These are phyloP conservation scores for Suhomyces guaymorum DNA, from an alignment of 1,139 yeast genomes.

Conservation along the genomic window DNA sequence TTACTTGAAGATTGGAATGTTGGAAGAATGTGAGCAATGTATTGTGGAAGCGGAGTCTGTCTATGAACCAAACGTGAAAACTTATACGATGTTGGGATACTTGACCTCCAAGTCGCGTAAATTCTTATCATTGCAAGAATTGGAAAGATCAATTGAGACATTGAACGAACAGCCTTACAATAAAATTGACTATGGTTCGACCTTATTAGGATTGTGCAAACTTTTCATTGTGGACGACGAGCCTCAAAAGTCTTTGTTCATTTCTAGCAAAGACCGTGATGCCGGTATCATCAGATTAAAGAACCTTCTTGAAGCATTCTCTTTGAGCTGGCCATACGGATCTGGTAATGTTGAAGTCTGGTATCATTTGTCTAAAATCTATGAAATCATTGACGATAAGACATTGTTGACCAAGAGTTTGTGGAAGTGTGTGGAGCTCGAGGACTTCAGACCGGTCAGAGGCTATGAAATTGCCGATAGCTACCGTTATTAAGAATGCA, in stretches of 20 bases:
- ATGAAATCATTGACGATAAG: slow-evolving; percentile 62
- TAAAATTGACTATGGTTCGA: slow-evolving; percentile 49
- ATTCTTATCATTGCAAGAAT: slow-evolving; percentile 60
- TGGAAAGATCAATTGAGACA: slow-evolving; percentile 63
- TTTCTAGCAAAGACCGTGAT: slow-evolving; percentile 52
- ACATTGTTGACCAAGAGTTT: slow-evolving; percentile 53
- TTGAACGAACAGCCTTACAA: slow-evolving; percentile 25
- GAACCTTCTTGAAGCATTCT: slow-evolving; percentile 55
- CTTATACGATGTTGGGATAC: slow-evolving; percentile 57
- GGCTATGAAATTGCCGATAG: slow-evolving; percentile 31
- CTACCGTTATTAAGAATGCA: slow-evolving; percentile 7
- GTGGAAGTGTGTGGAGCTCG: slow-evolving; percentile 69
- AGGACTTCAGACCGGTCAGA: slow-evolving; percentile 67
- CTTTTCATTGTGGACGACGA: slow-evolving; percentile 51
- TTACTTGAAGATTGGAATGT: slow-evolving; percentile 57
- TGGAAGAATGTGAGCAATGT: slow-evolving; percentile 69
- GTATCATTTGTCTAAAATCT: slow-evolving; percentile 67
- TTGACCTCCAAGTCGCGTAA: slow-evolving; percentile 42
- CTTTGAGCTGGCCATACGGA: slow-evolving; percentile 53
- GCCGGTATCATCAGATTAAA: slow-evolving; percentile 70
- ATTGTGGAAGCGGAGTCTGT: slow-evolving; percentile 67
- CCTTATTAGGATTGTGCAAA: slow-evolving; percentile 67
- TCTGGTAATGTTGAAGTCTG: slow-evolving; percentile 67
- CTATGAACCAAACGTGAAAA: slow-evolving; percentile 51
- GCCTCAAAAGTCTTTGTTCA: slow-evolving; percentile 35